Base-by-base conservation (phyloP, 164 flowering plant genomes). In the Macadamia integrifolia region DNA sequence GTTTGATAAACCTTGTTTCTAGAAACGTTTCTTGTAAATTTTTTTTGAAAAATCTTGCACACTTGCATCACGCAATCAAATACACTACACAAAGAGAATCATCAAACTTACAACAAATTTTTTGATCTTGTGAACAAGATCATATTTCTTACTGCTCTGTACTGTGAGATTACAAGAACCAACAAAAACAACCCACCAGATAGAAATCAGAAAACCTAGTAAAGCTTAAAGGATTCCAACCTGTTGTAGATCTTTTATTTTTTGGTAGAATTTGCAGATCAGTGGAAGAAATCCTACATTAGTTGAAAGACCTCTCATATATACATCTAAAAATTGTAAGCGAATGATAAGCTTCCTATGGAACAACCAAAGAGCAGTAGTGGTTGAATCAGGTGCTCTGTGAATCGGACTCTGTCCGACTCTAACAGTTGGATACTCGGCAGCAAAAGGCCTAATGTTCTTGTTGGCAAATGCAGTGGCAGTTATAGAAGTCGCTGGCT, bases 341-440 rank as follows among this genome's bases (percentile, higher is more conserved):
- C n/a, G n/a, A n/a, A n/a, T n/a, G n/a, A n/a, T n/a, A n/a, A n/a
- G n/a, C n/a, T n/a, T n/a, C n/a, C n/a, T n/a, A 3, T 3, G n/a
- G 60, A 71, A 9, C 13, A 12, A 15, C 15, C 30, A 11, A 52
- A 30, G 32, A 35, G 10, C 40, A 66, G 42, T 55, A 31, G 11
- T 43, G 10, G 75, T 60, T 4, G 79, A 69, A 30, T 74, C 86
- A 8, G 78, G 72, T 3, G 75, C 69, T 35, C 83, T 70, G 52
- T 85, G 75, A 60, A 75, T 78, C 52, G 91, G 77, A 60, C 87
- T 89, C 64, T 87, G 68, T 13, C 85, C 88, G 3, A 67, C 71
- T 40, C 85, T 75, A 1, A 52, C 50, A 3, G 71, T 32, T 42
- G 72, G 67, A 18, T 58, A 44, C 0, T 70, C 57, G n/a, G n/a